These are phyloP conservation scores for Caryocar brasiliense DNA, from an alignment of 441 rosid genomes.

Conservation along the genomic window DNA sequence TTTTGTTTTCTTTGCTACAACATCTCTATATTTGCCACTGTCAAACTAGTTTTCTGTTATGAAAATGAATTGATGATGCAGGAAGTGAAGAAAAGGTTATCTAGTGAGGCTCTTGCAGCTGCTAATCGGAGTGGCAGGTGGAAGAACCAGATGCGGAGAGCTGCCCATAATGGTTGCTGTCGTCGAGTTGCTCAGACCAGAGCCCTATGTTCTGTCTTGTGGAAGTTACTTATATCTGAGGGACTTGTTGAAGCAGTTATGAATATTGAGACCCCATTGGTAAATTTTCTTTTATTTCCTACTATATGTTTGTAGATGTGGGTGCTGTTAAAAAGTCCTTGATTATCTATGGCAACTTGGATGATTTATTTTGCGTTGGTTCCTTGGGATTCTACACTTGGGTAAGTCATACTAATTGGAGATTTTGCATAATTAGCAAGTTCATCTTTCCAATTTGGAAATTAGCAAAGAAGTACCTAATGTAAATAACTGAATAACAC, in stretches of 20 bases:
- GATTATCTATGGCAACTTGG: neutral
- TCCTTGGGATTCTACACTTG: too few species aligned
- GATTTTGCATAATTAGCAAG: too few species aligned
- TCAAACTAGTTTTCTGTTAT: too few species aligned
- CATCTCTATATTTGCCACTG: too few species aligned
- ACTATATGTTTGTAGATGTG: neutral
- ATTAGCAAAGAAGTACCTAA: too few species aligned
- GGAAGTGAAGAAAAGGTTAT: constrained; percentile 88
- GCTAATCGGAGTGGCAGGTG: constrained; percentile 88
- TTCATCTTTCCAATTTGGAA: too few species aligned
- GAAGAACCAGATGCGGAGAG: constrained; percentile 93
- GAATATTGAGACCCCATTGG: constrained; percentile 81
- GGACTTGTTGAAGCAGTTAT: constrained; percentile 56
- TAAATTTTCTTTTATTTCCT: constrained; percentile 24
- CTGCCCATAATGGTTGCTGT: constrained; percentile 95
- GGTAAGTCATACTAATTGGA: too few species aligned
- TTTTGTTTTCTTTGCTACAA: neutral
- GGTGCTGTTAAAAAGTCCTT: too few species aligned
- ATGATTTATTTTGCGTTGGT: neutral
- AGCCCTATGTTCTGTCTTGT: constrained; percentile 64
- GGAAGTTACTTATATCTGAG: constrained; percentile 88
- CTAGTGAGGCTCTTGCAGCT: constrained; percentile 76
- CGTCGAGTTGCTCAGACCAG: constrained; percentile 82
- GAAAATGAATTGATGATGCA: constrained; percentile 29
- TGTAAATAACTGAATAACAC: too few species aligned